Conservation (phyloP, 345 rosid genomes). For the Aquilaria yunnanensis region DNA sequence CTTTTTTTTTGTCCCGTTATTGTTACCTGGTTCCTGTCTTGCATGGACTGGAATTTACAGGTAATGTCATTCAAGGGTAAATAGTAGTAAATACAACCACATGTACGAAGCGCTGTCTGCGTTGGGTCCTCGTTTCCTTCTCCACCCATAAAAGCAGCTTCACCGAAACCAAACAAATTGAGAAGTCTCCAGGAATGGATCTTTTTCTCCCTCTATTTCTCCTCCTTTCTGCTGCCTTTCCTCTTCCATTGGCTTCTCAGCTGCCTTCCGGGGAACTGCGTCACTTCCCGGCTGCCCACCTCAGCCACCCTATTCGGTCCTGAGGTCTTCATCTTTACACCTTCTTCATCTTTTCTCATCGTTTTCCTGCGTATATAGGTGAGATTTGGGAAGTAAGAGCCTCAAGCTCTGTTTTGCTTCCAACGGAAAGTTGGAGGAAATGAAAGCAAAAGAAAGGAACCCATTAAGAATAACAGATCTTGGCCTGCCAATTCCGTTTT, state of each 20-base stretch:
- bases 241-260: slow-evolving; percentile 14
- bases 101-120: not conserved
- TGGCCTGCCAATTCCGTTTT: too few relatives aligned
- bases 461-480: too few relatives aligned
- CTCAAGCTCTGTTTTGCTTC: slow-evolving; percentile 4
- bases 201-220: slow-evolving; percentile 15
- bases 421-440: slow-evolving; percentile 5
- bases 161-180: slow-evolving; percentile 5
- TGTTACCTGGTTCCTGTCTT: not conserved
- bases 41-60: not conserved
- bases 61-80: not conserved
- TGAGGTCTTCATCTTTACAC: slow-evolving; percentile 20
- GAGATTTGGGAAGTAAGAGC: not conserved
- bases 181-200: slow-evolving; percentile 29
- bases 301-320: slow-evolving; percentile 15
- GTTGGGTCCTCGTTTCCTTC: slow-evolving; percentile 20
- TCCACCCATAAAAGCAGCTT: slow-evolving; percentile 20
- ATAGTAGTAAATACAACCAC: not conserved
- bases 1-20: not conserved
- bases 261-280: slow-evolving; percentile 17
- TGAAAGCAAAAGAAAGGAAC: not conserved
- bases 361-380: not conserved
- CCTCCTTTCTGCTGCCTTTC: slow-evolving; percentile 8
- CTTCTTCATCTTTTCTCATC: not conserved
- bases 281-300: slow-evolving; percentile 24